A percentile compares a stretch with the other conserved stretches of the same genome.
phyloP scores from a whole-genome alignment of 768 basidiomycete genomes.

The Panaeolus papilionaceus region DNA sequence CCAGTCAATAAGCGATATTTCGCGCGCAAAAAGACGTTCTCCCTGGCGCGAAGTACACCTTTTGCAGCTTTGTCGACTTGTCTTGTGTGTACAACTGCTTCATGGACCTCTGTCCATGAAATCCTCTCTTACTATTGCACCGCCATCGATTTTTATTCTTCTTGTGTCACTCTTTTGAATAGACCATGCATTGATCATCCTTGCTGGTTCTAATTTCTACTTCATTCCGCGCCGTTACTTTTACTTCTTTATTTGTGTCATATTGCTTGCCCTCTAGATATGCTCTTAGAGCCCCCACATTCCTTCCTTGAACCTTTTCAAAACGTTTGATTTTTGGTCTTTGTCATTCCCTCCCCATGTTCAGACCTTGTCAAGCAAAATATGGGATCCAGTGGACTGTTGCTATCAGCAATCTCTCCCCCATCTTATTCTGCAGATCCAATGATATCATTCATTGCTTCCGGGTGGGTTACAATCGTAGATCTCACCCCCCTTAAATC shows the following conservation, averaged over 20 bases:
- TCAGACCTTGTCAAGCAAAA: background rate
- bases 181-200: background rate
- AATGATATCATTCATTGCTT: background rate
- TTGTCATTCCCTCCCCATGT: background rate
- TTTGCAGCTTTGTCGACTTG: background rate
- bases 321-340: background rate
- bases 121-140: background rate
- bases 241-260: background rate
- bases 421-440: background rate
- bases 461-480: background rate
- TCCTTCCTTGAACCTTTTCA: background rate
- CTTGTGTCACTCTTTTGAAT: background rate
- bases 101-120: background rate
- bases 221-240: background rate
- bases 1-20: background rate
- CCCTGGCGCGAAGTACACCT: background rate
- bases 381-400: background rate
- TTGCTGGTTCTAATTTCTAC: background rate
- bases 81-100: background rate
- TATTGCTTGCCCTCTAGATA: background rate
- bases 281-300: background rate
- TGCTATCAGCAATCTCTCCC: background rate
- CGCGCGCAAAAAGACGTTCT: background rate
- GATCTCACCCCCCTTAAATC: background rate
- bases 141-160: background rate